Percentiles rank a stretch among this genome's conserved stretches.
These are phyloP conservation scores for Penicillium sp. DNA, from an alignment of 2,329 filamentous ascomycete species.

Conservation along the genomic window DNA sequence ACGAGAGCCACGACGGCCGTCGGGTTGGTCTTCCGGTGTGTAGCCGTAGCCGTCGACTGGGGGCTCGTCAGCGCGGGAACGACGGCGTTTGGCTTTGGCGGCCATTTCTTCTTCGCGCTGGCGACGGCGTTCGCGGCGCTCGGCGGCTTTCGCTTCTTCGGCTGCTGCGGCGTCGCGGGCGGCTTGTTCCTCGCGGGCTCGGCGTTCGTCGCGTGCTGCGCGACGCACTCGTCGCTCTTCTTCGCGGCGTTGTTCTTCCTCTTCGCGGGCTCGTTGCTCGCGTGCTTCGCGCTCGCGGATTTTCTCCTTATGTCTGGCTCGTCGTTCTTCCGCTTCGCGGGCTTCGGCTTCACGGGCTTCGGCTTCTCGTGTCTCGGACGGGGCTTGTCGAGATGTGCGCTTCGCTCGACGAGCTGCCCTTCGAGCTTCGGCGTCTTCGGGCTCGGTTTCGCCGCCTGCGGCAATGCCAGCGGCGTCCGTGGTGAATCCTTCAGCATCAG, in stretches of 20 bases:
- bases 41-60: conserved; percentile 36
- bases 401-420: conserved; percentile 67
- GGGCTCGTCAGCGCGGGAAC: conserved; percentile 40
- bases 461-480: conserved; percentile 51
- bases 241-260: conserved; percentile 44
- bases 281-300: conserved; percentile 52
- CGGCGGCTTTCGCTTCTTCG: conserved; percentile 46
- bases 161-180: conserved; percentile 41
- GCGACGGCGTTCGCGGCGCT: conserved; percentile 49
- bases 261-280: conserved; percentile 45
- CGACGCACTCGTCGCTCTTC: conserved; percentile 43
- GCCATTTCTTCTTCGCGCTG: conserved; percentile 43
- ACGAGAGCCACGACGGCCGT: conserved; percentile 40
- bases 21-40: conserved; percentile 36
- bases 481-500: conserved; percentile 55
- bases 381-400: conserved; percentile 48
- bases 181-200: conserved; percentile 55
- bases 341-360: conserved; percentile 42
- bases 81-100: conserved; percentile 41
- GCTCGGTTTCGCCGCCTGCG: conserved; percentile 46
- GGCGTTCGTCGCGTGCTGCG: conserved; percentile 44
- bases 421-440: conserved; percentile 64
- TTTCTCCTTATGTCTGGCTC: conserved; percentile 58
- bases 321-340: conserved; percentile 45
- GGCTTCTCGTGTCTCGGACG: conserved; percentile 42